Conservation (phyloP, 371 early-diverging fungal species). For the Apophysomyces trapeziformis region DNA sequence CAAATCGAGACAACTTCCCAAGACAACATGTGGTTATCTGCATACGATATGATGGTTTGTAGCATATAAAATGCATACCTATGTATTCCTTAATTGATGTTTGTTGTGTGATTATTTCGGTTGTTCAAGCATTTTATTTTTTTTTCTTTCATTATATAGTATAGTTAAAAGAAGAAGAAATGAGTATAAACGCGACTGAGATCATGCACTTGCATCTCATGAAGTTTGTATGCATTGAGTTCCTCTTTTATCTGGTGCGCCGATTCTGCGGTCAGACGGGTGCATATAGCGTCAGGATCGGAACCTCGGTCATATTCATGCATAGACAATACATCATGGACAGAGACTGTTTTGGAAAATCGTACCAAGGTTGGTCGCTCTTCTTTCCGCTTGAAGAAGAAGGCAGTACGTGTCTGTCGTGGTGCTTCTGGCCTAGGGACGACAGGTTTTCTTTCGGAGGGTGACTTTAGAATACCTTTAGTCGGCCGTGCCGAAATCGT, state of each 20-base stretch:
- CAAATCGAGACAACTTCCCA: no score
- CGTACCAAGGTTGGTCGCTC: conserved; percentile 21
- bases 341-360: conserved; percentile 28
- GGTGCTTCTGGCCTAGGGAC: background rate
- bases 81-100: no score
- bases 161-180: conserved; percentile 46
- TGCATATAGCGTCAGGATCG: conserved; percentile 60
- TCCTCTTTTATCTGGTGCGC: conserved; percentile 74
- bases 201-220: conserved; percentile 78
- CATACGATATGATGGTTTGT: no score
- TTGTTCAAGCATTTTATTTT: no score
- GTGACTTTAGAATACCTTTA: conserved; percentile 5
- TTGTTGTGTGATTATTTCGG: no score
- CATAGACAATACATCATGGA: conserved; percentile 68
- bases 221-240: conserved; percentile 70
- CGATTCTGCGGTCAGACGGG: conserved; percentile 58
- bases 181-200: conserved; percentile 72
- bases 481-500: background rate
- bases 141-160: conserved; percentile 25
- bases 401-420: background rate
- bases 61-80: no score
- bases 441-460: background rate
- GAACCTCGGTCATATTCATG: conserved; percentile 74
- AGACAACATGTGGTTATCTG: no score
- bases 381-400: conserved; percentile 7